Evolutionary conservation across 345 rosid genomes (phyloP), one percentile per base, ranked within the genome.

Genomic region (Citrus hindsii): DNA sequence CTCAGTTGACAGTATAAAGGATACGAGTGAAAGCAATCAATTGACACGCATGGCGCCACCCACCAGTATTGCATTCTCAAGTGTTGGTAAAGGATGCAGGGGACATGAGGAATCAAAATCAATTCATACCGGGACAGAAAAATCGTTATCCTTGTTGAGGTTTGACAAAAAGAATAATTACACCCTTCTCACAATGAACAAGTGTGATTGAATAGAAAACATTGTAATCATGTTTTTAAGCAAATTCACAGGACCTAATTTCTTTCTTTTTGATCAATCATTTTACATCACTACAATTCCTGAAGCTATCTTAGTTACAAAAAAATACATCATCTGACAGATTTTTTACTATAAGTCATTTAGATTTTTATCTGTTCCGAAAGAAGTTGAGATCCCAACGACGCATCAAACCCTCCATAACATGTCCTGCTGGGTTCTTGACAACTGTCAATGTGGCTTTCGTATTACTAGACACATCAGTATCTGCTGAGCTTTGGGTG

Each of bases 351-450:
- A 6, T 9, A 35, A 12, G 16, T 64, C 58, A 73, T 48, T 67
- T 30, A 67, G 40, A 13, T 55, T 82, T 75, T 86, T 85, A 86
- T 71, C 85, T 85, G 80, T 85, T 90, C 74, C 93, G 82, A 82
- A 90, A 93, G 84, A 91, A 87, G 79, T 86, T 87, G 72, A 93
- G 87, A 91, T 94, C 97, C 98, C 97, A 91, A 3, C 94, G 89
- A 3, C 97, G 93, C 86, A 87, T 83, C 85, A 95, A 87, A 66
- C 98, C 97, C 9, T 92, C 98, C 88, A 93, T 86, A 24, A 92
- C 79, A 66, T 93, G 88, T 78, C 79, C 87, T 48, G 93, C 83
- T 18, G 97, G 90, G 79, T 82, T 92, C 75, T 88, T 86, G 53
- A 77, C 92, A 76, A 92, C 90, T 25, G 95, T 92, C 79, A 93